Evolutionary conservation across 139 green algal species (phyloP), one percentile per base, ranked within the genome.

Genomic region (Raphidocelis subcapitata): DNA sequence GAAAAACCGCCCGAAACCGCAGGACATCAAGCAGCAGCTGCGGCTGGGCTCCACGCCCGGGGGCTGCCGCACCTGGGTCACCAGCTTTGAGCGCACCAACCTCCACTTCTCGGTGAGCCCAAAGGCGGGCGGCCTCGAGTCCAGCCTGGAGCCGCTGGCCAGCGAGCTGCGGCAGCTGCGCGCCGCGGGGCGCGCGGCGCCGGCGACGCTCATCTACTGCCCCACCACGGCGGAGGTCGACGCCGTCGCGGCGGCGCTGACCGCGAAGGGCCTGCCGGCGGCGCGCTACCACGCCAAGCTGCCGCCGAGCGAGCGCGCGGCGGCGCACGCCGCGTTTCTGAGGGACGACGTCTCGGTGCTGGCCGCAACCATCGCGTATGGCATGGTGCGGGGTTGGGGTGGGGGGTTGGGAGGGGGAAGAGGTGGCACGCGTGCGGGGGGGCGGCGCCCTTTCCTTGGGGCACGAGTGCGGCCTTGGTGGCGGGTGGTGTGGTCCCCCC

Each of bases 351-450:
- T 85, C 33, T 59, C 85, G 60, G 84, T 94, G 46, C 87, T 97
- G 31, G 86, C 89, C n/a, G 93, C 93, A 0, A 96, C 89, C 12
- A 83, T 96, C 41, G 93, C 93, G 8, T 97, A 96, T 82, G 92
- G 92, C 69, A 93, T 95, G 91, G 21, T 37, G 29, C 12, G 37
- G n/a, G n/a, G n/a, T n/a, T 28, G 41, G 41, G 41, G 41, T 12
- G 8, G 41, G 8, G 41, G 41, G 41, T 8, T 8, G 12, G 8
- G 41, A 37, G 59, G n/a, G 18, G 20, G 16, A 5, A 44, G 28
- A 23, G 21, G 4, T 12, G 4, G 14, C 15, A 41, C n/a, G 26
- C 41, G 59, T 37, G 59, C 5, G 15, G 15, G 31, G 36, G 29
- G 36, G 26, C 5, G 41, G 41, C 41, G 41, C 41, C 41, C 41